Percentiles rank a stretch among this genome's conserved stretches.
These are phyloP conservation scores for Sporothrix pallida DNA, from an alignment of 2,329 filamentous ascomycete species.

Conservation along the genomic window DNA sequence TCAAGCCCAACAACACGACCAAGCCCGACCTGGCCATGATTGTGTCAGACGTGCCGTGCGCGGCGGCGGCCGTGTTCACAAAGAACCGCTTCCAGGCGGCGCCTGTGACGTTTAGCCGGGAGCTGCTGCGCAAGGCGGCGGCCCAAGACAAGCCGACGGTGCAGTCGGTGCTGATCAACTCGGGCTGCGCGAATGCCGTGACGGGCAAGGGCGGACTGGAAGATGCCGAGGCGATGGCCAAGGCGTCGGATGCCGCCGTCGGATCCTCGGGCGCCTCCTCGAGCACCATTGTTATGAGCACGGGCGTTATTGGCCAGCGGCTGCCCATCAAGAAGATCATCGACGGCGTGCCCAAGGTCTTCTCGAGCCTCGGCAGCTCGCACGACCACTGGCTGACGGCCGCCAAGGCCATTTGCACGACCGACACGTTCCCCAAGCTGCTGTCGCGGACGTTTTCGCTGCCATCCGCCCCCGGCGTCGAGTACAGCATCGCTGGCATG, in stretches of 20 bases:
- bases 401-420: slow-evolving; percentile 94
- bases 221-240: slow-evolving; percentile 85
- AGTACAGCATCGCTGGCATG: slow-evolving; percentile 89
- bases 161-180: slow-evolving; percentile 86
- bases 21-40: slow-evolving; percentile 91
- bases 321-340: slow-evolving; percentile 92
- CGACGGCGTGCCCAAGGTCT: slow-evolving; percentile 77
- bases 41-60: slow-evolving; percentile 82
- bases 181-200: slow-evolving; percentile 95
- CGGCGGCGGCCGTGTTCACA: slow-evolving; percentile 91
- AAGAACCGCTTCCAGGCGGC: slow-evolving; percentile 98
- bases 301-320: slow-evolving; percentile 93
- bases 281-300: slow-evolving; percentile 94
- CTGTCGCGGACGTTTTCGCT: slow-evolving; percentile 83
- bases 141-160: slow-evolving; percentile 64
- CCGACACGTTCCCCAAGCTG: slow-evolving; percentile 97
- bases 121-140: slow-evolving; percentile 69
- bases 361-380: slow-evolving; percentile 70
- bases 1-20: slow-evolving; percentile 89
- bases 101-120: slow-evolving; percentile 83
- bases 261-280: slow-evolving; percentile 44
- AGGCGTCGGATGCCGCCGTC: slow-evolving; percentile 67
- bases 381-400: slow-evolving; percentile 87
- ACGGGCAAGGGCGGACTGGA: slow-evolving; percentile 88
- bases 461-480: slow-evolving; percentile 70